A percentile compares a stretch with the other conserved stretches of the same genome.
Evolutionary conservation across 768 basidiomycete species (phyloP).

Genomic region (Termitomyces sp.): DNA sequence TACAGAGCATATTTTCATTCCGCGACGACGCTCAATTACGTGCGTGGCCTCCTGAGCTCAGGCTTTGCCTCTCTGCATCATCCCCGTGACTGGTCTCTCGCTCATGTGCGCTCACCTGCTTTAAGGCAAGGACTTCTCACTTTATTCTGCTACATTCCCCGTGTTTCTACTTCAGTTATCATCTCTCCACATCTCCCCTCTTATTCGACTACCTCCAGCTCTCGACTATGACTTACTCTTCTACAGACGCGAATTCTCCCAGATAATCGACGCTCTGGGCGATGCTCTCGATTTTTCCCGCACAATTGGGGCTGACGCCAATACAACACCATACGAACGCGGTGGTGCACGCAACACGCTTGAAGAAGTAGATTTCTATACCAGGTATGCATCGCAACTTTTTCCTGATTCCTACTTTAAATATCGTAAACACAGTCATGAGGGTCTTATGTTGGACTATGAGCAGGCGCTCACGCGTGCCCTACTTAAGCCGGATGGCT

Average conservation of each 20-base stretch:
- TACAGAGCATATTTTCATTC: conserved; percentile 94
- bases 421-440: conserved; percentile 50
- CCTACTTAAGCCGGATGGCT: conserved; percentile 33
- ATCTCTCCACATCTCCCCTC: background rate
- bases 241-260: conserved; percentile 73
- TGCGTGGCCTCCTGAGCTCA: conserved; percentile 82
- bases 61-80: conserved; percentile 93
- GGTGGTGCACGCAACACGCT: conserved; percentile 68
- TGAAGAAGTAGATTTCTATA: conserved; percentile 92
- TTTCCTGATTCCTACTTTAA: background rate
- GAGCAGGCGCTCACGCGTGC: conserved; percentile 87
- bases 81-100: conserved; percentile 87
- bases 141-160: background rate
- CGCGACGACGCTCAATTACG: conserved; percentile 86
- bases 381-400: conserved; percentile 46
- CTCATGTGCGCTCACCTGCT: conserved; percentile 81
- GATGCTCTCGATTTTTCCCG: conserved; percentile 92
- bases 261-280: conserved; percentile 75
- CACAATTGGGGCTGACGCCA: conserved; percentile 69
- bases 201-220: background rate
- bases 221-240: background rate
- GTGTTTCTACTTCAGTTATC: background rate
- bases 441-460: conserved; percentile 88
- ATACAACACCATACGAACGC: conserved; percentile 52
- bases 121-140: conserved; percentile 43